Conservation (phyloP, 306 rosid genomes). For the Geum urbanum region DNA sequence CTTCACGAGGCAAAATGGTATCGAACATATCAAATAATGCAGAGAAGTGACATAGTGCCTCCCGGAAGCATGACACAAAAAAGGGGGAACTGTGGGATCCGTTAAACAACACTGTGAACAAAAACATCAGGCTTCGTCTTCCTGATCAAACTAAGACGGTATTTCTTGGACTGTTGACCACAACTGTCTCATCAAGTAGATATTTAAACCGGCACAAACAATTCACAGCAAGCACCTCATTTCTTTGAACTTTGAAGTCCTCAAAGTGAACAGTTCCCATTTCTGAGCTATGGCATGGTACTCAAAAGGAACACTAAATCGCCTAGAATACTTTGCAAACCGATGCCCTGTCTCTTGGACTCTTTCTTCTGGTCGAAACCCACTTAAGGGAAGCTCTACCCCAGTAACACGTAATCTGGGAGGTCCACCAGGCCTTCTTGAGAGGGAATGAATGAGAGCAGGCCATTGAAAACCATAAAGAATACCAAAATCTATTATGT, state of each 20-base stretch:
- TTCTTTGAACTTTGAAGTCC: constrained; percentile 41
- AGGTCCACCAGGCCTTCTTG: constrained; percentile 58
- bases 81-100: constrained; percentile 58
- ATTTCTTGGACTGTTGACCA: constrained; percentile 47
- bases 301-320: constrained; percentile 39
- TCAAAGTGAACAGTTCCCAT: constrained; percentile 47
- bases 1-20: constrained; percentile 34
- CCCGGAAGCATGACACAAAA: constrained; percentile 58
- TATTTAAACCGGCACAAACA: constrained; percentile 38
- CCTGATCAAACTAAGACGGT: constrained; percentile 43
- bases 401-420: constrained; percentile 63
- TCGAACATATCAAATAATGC: constrained; percentile 51
- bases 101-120: constrained; percentile 32
- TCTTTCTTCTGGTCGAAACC: constrained; percentile 35
- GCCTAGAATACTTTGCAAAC: constrained; percentile 33
- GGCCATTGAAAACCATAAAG: constrained; percentile 88
- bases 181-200: constrained; percentile 57
- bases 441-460: constrained; percentile 51
- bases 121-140: constrained; percentile 41
- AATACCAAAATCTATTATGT: constrained; percentile 78
- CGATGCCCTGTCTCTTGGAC: constrained; percentile 40
- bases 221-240: constrained; percentile 50
- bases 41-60: constrained; percentile 57
- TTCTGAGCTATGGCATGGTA: constrained; percentile 53
- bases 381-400: constrained; percentile 37